phyloP scores from a whole-genome alignment of 2,329 filamentous ascomycete genomes.

The Lasiodiplodia gonubiensis region DNA sequence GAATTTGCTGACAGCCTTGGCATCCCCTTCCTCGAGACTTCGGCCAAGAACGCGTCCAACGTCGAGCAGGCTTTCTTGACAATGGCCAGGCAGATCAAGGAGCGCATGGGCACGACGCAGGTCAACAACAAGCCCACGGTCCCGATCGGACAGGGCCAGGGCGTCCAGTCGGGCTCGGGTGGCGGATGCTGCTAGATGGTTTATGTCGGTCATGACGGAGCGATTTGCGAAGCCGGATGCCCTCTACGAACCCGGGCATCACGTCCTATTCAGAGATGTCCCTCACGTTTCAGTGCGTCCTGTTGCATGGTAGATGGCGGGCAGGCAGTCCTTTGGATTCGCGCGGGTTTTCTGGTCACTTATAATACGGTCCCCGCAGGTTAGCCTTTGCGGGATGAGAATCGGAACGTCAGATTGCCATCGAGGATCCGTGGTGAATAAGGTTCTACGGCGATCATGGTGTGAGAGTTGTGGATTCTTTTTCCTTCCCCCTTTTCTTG shows the following conservation, averaged over 20 bases:
- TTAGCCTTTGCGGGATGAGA: conserved; percentile 23
- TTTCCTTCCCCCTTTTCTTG: conserved; percentile 22
- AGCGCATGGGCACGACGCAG: conserved; percentile 96
- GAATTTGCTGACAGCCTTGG: conserved; percentile 98
- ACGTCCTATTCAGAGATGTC: conserved; percentile 26
- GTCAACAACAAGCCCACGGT: conserved; percentile 99
- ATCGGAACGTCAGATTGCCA: conserved; percentile 29
- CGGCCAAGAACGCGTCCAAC: conserved; percentile 99
- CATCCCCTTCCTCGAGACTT: conserved; percentile 99
- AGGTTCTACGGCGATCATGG: conserved; percentile 27
- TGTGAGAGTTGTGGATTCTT: conserved; percentile 27
- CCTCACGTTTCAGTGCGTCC: conserved; percentile 29
- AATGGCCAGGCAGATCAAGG: conserved; percentile 99
- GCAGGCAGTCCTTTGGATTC: conserved; percentile 29
- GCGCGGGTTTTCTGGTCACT: conserved; percentile 29
- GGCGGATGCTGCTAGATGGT: conserved; percentile 81
- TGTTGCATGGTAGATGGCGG: conserved; percentile 30
- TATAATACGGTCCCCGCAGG: conserved; percentile 24
- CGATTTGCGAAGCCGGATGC: conserved; percentile 26
- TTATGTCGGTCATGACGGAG: conserved; percentile 20
- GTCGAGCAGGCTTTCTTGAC: conserved; percentile 99
- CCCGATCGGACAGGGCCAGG: conserved; percentile 92
- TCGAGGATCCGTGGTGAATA: conserved; percentile 29
- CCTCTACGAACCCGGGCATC: conserved; percentile 22
- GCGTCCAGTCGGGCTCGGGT: conserved; percentile 84